Conservation (phyloP, 176 grass and related monocot species). For the Saccharum officinarum region DNA sequence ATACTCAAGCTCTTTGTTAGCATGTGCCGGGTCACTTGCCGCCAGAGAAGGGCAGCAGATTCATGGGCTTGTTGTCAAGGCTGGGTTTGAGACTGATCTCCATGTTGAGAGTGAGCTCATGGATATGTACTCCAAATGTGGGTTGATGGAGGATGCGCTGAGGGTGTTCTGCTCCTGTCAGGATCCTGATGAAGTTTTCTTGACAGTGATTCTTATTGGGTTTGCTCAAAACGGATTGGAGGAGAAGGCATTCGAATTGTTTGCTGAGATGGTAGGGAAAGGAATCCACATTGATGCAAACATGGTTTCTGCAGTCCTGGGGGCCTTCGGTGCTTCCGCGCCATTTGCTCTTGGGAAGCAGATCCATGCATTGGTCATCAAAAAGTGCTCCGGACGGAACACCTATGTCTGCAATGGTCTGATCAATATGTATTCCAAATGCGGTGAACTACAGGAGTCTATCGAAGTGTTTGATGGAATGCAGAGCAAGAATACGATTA, state of each 20-base stretch:
- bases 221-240: conserved; percentile 81
- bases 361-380: conserved; percentile 70
- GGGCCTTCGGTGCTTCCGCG: conserved; percentile 63
- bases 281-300: conserved; percentile 54
- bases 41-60: conserved; percentile 64
- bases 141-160: conserved; percentile 74
- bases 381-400: conserved; percentile 53
- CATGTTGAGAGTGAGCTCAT: conserved; percentile 71
- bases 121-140: conserved; percentile 91
- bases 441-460: conserved; percentile 68
- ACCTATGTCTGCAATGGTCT: conserved; percentile 81
- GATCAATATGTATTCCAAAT: conserved; percentile 94
- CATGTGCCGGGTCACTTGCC: conserved; percentile 59
- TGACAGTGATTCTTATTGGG: conserved; percentile 80
- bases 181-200: conserved; percentile 64
- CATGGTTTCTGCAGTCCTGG: conserved; percentile 78
- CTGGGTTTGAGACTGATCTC: conserved; percentile 56
- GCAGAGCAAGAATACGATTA: conserved; percentile 49
- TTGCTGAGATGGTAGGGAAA: conserved; percentile 46
- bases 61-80: conserved; percentile 76
- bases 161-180: conserved; percentile 54
- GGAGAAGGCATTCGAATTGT: conserved; percentile 61
- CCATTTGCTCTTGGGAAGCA: conserved; percentile 80
- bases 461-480: conserved; percentile 56
- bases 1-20: conserved; percentile 57